A percentile compares a stretch with the other conserved stretches of the same genome.
phyloP scores from a whole-genome alignment of 179 eudicot species.

The Beta lomatogona region DNA sequence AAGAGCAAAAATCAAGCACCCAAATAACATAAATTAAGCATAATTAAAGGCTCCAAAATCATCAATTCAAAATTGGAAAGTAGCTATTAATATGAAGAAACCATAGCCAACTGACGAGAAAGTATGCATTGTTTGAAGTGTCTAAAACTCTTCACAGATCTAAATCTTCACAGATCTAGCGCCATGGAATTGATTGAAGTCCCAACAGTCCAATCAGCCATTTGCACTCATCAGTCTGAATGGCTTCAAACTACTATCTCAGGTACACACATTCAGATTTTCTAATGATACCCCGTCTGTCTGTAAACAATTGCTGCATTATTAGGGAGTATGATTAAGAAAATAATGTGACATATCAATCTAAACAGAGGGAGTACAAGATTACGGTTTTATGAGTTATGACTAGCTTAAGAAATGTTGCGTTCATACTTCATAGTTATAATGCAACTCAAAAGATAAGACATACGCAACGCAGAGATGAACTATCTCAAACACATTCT shows the following conservation, averaged over 20 bases:
- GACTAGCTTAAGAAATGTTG: too few species aligned
- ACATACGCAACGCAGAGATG: too few species aligned
- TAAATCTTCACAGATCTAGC: neutral
- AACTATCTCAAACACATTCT: too few species aligned
- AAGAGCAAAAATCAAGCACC: conserved; percentile 23
- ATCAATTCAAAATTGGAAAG: conserved; percentile 14
- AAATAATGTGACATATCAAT: neutral
- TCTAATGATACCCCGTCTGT: too few species aligned
- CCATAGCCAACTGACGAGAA: neutral
- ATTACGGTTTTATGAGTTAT: too few species aligned
- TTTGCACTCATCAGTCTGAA: conserved; percentile 10
- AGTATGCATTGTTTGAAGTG: conserved; percentile 4
- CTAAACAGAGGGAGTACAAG: too few species aligned
- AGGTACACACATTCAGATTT: conserved; percentile 11
- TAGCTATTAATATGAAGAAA: conserved; percentile 11
- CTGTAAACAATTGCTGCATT: too few species aligned
- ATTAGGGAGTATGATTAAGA: too few species aligned
- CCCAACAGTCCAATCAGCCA: neutral
- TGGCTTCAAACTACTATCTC: conserved; percentile 31
- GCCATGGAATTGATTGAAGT: conserved; percentile 26
- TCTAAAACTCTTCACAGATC: neutral
- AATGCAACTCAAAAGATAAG: too few species aligned
- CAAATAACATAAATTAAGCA: conserved; percentile 19
- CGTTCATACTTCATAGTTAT: too few species aligned
- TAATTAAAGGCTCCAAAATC: conserved; percentile 4